Conservation (phyloP, 2,329 filamentous ascomycete genomes). For the Mollisiaceae sp. region DNA sequence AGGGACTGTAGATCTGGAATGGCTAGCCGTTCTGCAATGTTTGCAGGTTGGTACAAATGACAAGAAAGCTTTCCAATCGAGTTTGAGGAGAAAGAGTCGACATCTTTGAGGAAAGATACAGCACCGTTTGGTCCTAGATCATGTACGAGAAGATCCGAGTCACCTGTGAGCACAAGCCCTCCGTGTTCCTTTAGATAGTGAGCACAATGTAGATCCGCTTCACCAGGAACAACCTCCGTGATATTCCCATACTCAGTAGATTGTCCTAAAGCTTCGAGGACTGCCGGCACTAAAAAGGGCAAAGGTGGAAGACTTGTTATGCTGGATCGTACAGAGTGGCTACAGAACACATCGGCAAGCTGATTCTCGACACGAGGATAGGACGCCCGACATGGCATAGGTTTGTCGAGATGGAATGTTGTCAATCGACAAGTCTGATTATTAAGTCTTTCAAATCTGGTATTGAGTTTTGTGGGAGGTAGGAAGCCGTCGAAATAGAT, state of each 20-base stretch:
- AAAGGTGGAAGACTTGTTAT: constrained; percentile 48
- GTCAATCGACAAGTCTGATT: constrained; percentile 35
- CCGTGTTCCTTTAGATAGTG: constrained; percentile 58
- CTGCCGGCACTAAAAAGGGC: constrained; percentile 77
- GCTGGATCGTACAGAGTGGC: constrained; percentile 26
- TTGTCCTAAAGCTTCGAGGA: constrained; percentile 70
- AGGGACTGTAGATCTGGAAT: constrained; percentile 47
- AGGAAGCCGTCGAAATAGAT: constrained; percentile 90
- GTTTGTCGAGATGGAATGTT: constrained; percentile 34
- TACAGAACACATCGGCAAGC: constrained; percentile 33
- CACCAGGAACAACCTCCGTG: constrained; percentile 72
- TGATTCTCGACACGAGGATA: constrained; percentile 30
- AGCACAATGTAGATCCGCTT: constrained; percentile 85
- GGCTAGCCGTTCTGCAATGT: constrained; percentile 52
- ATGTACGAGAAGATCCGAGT: constrained; percentile 84
- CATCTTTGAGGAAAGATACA: constrained; percentile 71
- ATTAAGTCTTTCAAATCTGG: constrained; percentile 35
- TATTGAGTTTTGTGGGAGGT: constrained; percentile 52
- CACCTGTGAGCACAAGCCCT: constrained; percentile 74
- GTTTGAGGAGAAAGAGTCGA: constrained; percentile 44
- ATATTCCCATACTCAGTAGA: constrained; percentile 50
- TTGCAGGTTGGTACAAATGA: constrained; percentile 47
- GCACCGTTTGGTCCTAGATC: constrained; percentile 65
- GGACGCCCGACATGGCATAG: constrained; percentile 25
- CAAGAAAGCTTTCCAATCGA: constrained; percentile 32